Evolutionary conservation across 2,329 filamentous ascomycete genomes (phyloP), one percentile per base, ranked within the genome.

Genomic region (Ophiostoma fasciatum): DNA sequence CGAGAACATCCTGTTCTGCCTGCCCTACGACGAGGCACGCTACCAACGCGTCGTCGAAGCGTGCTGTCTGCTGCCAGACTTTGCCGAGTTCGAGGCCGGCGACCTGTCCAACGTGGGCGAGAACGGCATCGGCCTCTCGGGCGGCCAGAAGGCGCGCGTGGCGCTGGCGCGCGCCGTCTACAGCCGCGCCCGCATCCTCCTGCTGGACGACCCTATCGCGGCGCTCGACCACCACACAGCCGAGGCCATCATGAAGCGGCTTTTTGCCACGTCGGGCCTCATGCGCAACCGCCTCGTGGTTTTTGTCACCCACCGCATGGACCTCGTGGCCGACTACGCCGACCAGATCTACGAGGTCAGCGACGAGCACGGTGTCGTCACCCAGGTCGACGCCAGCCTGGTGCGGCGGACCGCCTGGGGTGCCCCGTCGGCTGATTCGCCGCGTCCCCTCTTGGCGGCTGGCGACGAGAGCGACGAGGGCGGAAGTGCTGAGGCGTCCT

Each of bases 291-390:
- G 82, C 6, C 82, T 79, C 0, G 76, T 82, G 0, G 70, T 90
- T n/a, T 71, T 85, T 28, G 82, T 88, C 32, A 85, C 83, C 0
- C 80, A 85, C 51, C 67, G 77, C 26, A 77, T 87, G n/a, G 78
- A 87, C 42, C 60, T 94, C 9, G 82, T 84, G 40, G 68, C 73
- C 15, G 64, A 69, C n/a, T 62, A 85, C 29, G 82, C 84, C 2
- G 63, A 76, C 33, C 80, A 90, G 48, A 67, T 84, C 13, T 58
- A 94, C 9, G 73, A 85, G 38, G 65, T 94, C 9, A 53, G 64
- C 1, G 62, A 77, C 25, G 78, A 80, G 1, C 58, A 54, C 4
- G 60, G 54, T 29, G 54, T 70, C 2, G 54, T 69, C 8, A 18
- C 34, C 3, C 27, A 40, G 10, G 27, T 42, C 1, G 44, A 43